Evolutionary conservation across 441 rosid species (phyloP).

Genomic region (Gossypium laxum): DNA sequence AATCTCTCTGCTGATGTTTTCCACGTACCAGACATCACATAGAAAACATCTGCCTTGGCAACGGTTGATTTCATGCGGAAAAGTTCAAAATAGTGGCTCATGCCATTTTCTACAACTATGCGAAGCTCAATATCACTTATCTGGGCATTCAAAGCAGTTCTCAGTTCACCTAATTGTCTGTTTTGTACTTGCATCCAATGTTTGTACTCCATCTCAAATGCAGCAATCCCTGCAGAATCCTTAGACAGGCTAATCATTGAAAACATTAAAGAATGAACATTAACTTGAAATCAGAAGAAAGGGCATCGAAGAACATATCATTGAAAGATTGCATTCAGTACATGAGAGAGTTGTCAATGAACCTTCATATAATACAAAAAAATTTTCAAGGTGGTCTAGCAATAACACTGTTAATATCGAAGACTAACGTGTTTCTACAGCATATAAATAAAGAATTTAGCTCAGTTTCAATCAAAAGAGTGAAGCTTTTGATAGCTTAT

Average conservation of each 20-base stretch:
- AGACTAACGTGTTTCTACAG: neutral
- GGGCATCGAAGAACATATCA: neutral
- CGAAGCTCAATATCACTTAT: conserved; percentile 43
- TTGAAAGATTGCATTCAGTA: conserved; percentile 3
- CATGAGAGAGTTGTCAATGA: neutral
- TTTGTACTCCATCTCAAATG: conserved; percentile 60
- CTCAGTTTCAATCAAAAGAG: neutral
- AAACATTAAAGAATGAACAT: neutral
- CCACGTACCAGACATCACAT: conserved; percentile 61
- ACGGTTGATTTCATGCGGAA: conserved; percentile 53
- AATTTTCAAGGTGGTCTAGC: neutral
- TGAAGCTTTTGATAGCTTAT: neutral
- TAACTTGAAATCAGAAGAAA: conserved; percentile 9
- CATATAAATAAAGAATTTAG: neutral
- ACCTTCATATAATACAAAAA: neutral
- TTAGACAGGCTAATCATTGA: neutral
- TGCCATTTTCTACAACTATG: conserved; percentile 39
- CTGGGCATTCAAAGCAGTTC: conserved; percentile 39
- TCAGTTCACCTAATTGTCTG: conserved; percentile 40
- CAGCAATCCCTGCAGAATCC: conserved; percentile 36
- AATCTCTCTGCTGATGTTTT: conserved; percentile 51
- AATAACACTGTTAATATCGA: neutral
- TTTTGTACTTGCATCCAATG: conserved; percentile 59
- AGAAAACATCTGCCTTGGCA: conserved; percentile 53
- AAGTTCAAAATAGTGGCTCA: conserved; percentile 55